These are phyloP conservation scores for Phoenix roebelenii DNA, from an alignment of 176 grass and related monocot genomes.

Conservation along the genomic window DNA sequence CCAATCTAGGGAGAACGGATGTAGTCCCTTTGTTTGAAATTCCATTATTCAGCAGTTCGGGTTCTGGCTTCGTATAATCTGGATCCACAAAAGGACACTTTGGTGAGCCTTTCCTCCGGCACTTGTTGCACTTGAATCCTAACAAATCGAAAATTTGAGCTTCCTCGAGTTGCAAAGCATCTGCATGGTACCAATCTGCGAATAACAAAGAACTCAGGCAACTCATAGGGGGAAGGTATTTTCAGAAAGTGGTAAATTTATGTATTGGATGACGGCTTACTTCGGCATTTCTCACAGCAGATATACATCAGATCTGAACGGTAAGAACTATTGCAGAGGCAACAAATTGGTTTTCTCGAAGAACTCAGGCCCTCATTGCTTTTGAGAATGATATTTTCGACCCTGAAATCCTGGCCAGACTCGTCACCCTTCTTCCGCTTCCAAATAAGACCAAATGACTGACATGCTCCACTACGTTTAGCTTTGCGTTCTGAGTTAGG, in stretches of 20 bases:
- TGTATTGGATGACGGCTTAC: conserved; percentile 39
- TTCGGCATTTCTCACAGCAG: conserved; percentile 67
- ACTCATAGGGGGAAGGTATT: background rate
- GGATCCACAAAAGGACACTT: conserved; percentile 60
- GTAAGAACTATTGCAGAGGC: conserved; percentile 66
- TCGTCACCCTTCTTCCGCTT: conserved; percentile 43
- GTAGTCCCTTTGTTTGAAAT: background rate
- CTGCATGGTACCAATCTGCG: conserved; percentile 95
- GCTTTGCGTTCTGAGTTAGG: conserved; percentile 28
- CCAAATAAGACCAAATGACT: conserved; percentile 79
- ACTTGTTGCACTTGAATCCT: conserved; percentile 73
- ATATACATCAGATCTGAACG: conserved; percentile 58
- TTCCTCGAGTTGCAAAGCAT: conserved; percentile 79
- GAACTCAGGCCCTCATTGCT: conserved; percentile 39
- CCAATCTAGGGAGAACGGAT: background rate
- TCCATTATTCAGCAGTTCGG: conserved; percentile 14
- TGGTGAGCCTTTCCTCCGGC: conserved; percentile 68
- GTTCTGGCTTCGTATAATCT: conserved; percentile 33
- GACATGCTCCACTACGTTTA: conserved; percentile 23
- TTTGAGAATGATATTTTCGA: conserved; percentile 69
- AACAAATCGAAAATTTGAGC: conserved; percentile 52
- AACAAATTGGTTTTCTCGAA: conserved; percentile 45
- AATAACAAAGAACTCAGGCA: conserved; percentile 2
- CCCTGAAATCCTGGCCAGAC: conserved; percentile 51
- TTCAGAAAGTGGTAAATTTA: conserved; percentile 15